Evolutionary conservation across 2,329 filamentous ascomycete species (phyloP), one percentile per base, ranked within the genome.

Genomic region (Ophiostoma sp.): DNA sequence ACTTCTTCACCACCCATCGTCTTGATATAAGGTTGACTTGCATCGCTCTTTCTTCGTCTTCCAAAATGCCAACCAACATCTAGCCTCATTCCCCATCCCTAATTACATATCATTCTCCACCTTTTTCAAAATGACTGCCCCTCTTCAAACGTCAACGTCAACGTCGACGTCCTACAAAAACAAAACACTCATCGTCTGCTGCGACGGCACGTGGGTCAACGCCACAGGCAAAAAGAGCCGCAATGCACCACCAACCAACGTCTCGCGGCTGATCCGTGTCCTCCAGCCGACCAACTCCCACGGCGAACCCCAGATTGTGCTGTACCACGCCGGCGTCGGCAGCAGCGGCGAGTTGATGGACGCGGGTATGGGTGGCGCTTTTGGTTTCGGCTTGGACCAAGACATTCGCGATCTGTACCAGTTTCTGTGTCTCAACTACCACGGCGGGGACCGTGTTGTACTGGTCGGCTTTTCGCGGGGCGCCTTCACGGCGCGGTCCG

Each of bases 401-500:
- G 79, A 82, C 63, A 81, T 81, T 33, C 76, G 80, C 15, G 79
- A 82, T 69, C 79, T 80, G 8, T 83, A 83, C 78, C 80, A 82
- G 74, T 83, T 83, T 63, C 74, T 83, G 22, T 81, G 80, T 74
- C 77, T 79, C 75, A 83, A 83, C 76, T 83, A 82, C 73, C 76
- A 78, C 7, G 79, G 80, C 36, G 80, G 79, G 25, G 82, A 83
- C 73, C 76, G 78, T 61, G 80, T 83, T 33, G 77, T 82, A 48
- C 78, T 82, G 45, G 77, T 82, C 9, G 82, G 82, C 7, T 84
- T 83, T 75, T 83, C 82, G 1, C 77, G 82, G 2, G 82, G 82
- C 3, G 82, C 82, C 6, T 84, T 82, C 75, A 83, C 82, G 1
- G 82, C 82, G 28, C 80, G 82, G 6, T 80, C 82, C 0, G 78